Evolutionary conservation across 140 eudicot species (phyloP), one percentile per base, ranked within the genome.

Genomic region (Senecio squalidus): DNA sequence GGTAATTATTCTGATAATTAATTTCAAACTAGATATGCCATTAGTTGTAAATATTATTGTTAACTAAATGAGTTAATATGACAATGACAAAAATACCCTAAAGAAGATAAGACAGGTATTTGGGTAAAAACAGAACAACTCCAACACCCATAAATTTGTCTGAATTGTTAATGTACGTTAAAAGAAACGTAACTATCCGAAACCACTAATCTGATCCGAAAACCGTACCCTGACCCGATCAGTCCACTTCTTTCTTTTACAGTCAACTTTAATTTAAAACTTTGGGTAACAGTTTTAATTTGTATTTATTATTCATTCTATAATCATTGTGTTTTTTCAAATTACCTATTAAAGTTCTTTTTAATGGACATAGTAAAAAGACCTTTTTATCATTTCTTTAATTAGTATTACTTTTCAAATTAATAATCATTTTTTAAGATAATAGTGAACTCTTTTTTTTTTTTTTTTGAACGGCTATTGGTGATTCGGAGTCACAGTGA

Each of bases 201-300:
- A 64, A 27, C 55, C 77, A 72, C 67, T 72, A 60, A 36, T 26
- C 47, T 62, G 76, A 63, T 34, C 54, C 72, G 60, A 47, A 47
- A n/a, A 47, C 51, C 62, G 67, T 72, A 64, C 77, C 72, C 49
- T 72, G 77, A 64, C 60, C 72, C 67, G 61, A 46, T 18, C 59
- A 46, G 67, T 64, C 72, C 72, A 72, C 72, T 72, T 29, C 31
- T n/a, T 60, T 9, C 16, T 22, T 31, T 55, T 27, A 33, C 77
- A 64, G 38, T 64, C 67, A 41, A 22, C 72, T 64, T 64, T 72
- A 72, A 72, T 72, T 69, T 52, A 64, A 71, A 70, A 43, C 40
- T 45, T 62, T 51, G 24, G 50, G 64, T 40, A 21, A 28, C 47
- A 60, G 40, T 54, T 4, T 40, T 5, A 4, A 18, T 20, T 15